Conservation (phyloP, 2,329 filamentous ascomycete species). For the Phaeosphaeria sp. region DNA sequence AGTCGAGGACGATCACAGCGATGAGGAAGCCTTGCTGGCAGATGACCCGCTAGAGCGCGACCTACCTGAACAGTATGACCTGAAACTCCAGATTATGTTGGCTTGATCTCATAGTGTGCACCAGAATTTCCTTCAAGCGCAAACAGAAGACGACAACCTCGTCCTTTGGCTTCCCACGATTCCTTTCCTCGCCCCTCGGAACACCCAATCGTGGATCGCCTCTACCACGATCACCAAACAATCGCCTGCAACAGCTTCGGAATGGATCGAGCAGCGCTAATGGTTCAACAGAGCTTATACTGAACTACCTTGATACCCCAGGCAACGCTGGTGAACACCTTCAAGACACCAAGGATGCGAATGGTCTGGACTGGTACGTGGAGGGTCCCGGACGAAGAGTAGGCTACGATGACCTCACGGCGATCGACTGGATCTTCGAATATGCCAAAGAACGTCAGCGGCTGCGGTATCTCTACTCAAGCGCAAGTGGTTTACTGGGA, state of each 20-base stretch:
- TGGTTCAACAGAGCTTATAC: constrained; percentile 48
- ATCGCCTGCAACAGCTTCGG: constrained; percentile 31
- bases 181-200: constrained; percentile 51
- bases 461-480: constrained; percentile 75
- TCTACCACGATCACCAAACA: constrained; percentile 32
- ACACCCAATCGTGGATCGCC: constrained; percentile 36
- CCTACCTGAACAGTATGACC: constrained; percentile 52
- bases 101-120: background rate
- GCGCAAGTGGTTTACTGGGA: constrained; percentile 73
- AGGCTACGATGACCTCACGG: constrained; percentile 93
- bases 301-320: constrained; percentile 51
- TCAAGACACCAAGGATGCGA: constrained; percentile 53
- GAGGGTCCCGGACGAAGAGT: constrained; percentile 89
- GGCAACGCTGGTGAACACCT: constrained; percentile 46
- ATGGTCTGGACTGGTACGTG: constrained; percentile 77
- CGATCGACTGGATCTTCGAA: constrained; percentile 99
- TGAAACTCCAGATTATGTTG: background rate
- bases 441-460: constrained; percentile 95
- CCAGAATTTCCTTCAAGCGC: constrained; percentile 73
- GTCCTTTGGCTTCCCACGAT: constrained; percentile 52
- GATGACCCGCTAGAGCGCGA: constrained; percentile 64
- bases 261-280: constrained; percentile 21
- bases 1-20: constrained; percentile 51
- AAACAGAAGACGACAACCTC: constrained; percentile 59
- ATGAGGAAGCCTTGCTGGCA: constrained; percentile 58